Evolutionary conservation across 331 rosid species (phyloP).

Genomic region (Acacia pycnantha): DNA sequence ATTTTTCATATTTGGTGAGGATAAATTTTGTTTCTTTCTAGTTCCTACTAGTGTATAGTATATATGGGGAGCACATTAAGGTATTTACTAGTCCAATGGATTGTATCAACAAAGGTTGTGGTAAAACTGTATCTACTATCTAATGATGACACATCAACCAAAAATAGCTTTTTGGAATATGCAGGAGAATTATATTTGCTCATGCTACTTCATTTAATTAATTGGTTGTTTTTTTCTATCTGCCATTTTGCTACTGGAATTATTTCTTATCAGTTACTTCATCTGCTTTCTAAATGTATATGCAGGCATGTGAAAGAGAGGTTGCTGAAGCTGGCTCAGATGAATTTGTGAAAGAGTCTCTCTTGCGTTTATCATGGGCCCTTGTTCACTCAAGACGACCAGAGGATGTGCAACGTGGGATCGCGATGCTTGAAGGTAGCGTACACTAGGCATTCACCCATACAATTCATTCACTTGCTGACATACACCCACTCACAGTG

Average conservation of each 20-base stretch:
- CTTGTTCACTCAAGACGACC: conserved; percentile 86
- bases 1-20: neutral
- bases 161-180: neutral
- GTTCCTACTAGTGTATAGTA: neutral
- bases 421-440: conserved; percentile 89
- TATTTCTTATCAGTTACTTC: neutral
- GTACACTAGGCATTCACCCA: neutral
- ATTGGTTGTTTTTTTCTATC: neutral
- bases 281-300: conserved; percentile 2
- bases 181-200: neutral
- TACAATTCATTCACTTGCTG: neutral
- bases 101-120: neutral
- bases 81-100: no score
- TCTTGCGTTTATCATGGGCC: conserved; percentile 89
- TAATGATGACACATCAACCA: no score
- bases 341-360: conserved; percentile 58
- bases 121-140: neutral
- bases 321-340: conserved; percentile 65
- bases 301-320: conserved; percentile 77
- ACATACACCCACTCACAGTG: neutral
- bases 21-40: neutral
- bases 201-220: neutral
- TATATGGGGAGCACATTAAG: neutral
- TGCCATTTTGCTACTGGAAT: neutral
- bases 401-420: conserved; percentile 88